Percentiles rank a stretch among this genome's conserved stretches.
These are phyloP conservation scores for Lentinula edodes DNA, from an alignment of 768 basidiomycete species.

Conservation along the genomic window DNA sequence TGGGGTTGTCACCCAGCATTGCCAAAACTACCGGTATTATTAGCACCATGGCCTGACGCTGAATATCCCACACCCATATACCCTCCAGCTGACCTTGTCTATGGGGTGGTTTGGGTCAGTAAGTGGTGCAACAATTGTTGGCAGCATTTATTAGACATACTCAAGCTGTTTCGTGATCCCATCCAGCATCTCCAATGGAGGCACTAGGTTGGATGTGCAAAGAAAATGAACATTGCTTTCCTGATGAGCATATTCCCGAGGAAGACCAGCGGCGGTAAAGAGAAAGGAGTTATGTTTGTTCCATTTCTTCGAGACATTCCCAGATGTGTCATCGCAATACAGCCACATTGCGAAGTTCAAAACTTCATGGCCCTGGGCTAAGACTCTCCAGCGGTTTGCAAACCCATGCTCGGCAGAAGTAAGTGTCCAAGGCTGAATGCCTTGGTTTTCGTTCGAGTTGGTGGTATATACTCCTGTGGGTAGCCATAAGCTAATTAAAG, in stretches of 20 bases:
- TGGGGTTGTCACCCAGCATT: conserved; percentile 16
- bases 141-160: too few species aligned
- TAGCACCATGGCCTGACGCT: conserved; percentile 12
- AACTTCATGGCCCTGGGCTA: conserved; percentile 4
- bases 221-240: too few species aligned
- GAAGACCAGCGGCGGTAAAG: too few species aligned
- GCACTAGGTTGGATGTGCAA: too few species aligned
- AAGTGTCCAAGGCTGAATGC: not conserved
- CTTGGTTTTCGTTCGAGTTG: not conserved
- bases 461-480: not conserved
- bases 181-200: too few species aligned
- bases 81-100: too few species aligned
- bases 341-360: conserved; percentile 13
- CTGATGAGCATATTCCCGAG: too few species aligned
- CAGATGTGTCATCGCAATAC: conserved; percentile 22
- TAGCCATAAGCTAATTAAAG: too few species aligned
- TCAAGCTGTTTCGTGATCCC: too few species aligned
- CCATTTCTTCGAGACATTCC: conserved; percentile 23
- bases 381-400: not conserved
- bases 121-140: too few species aligned
- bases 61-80: conserved; percentile 12
- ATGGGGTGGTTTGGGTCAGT: too few species aligned
- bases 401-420: not conserved
- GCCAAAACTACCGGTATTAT: conserved; percentile 13
- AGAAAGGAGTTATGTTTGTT: conserved; percentile 23